Conservation (phyloP, 805 yeast species). For the Phaffomyces thermotolerans region DNA sequence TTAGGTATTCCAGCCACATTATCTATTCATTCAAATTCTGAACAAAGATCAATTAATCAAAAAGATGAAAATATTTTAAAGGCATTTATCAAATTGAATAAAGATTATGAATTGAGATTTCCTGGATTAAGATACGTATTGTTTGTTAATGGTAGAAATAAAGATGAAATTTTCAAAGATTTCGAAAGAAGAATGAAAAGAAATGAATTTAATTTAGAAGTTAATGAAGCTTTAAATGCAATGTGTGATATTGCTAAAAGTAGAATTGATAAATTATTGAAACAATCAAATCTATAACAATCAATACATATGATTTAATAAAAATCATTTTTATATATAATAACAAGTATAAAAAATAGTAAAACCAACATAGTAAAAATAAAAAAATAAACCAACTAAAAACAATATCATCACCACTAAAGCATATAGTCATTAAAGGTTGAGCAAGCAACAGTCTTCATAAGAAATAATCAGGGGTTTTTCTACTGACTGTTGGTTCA, state of each 20-base stretch:
- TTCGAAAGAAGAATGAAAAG: slow-evolving; percentile 55
- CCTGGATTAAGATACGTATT: slow-evolving; percentile 80
- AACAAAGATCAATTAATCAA: slow-evolving; percentile 62
- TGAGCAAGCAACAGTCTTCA: neutral
- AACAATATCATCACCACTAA: neutral
- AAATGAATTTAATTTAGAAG: slow-evolving; percentile 48
- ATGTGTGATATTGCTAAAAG: slow-evolving; percentile 91
- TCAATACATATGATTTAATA: neutral
- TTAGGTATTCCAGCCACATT: slow-evolving; percentile 60
- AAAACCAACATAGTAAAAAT: neutral
- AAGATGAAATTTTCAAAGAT: slow-evolving; percentile 55
- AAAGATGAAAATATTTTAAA: slow-evolving; percentile 35
- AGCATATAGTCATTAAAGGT: neutral
- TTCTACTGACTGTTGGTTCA: slow-evolving; percentile 94
- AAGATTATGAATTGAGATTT: slow-evolving; percentile 51
- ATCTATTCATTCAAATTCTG: slow-evolving; percentile 59
- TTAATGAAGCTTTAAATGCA: slow-evolving; percentile 64
- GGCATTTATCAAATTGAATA: slow-evolving; percentile 47
- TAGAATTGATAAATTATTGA: slow-evolving; percentile 49
- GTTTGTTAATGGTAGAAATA: slow-evolving; percentile 77
- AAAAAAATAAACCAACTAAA: neutral
- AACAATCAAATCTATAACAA: neutral
- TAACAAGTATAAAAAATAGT: neutral
- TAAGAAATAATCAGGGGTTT: slow-evolving; percentile 91
- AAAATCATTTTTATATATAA: neutral